Evolutionary conservation across 1,284 basidiomycete species (phyloP), one percentile per base, ranked within the genome.

Genomic region (Bondarzewia mesenterica): DNA sequence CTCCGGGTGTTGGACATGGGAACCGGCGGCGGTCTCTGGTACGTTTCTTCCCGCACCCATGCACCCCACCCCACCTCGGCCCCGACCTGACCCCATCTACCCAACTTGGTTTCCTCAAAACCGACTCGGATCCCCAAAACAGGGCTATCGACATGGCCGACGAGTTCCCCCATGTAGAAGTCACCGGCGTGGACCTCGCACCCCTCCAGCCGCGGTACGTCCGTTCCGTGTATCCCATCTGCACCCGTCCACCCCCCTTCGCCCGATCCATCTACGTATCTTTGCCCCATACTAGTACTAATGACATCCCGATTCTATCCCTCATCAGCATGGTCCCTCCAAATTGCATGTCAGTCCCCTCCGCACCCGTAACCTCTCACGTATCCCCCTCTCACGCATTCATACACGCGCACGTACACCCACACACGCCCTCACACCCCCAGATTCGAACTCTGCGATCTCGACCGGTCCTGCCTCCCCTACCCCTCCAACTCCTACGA

Each of bases 91-190:
- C 43, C 39, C 29, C 12, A n/a, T n/a, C 3, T 4, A 10, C 29
- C 29, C 10, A 10, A 15, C 4, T 32, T 32, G 10, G 12, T n/a
- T 12, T 32, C 29, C 29, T 22, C 40, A 32, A 39, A n/a, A n/a
- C n/a, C n/a, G n/a, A n/a, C n/a, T 42, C 23, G 37, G 27, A 36
- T 38, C 44, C n/a, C n/a, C n/a, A n/a, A n/a, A n/a, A n/a, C 38
- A 82, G 78, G 80, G 77, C 78, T 22, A 75, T 82, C 50, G 74
- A 78, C 60, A 76, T 85, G 63, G 82, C 82, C 38, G 79, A 82
- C 57, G 80, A 82, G 61, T 84, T 84, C 59, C 78, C 77, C 39
- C 69, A 75, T 49, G 80, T 72, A 47, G 75, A 82, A 54, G 78
- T 85, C 49, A 72, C 79, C 57, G 83, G 81, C 20, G 70, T 83